Evolutionary conservation across 352 stramenopile species (phyloP).

Genomic region (Phytopythium kandeliae): DNA sequence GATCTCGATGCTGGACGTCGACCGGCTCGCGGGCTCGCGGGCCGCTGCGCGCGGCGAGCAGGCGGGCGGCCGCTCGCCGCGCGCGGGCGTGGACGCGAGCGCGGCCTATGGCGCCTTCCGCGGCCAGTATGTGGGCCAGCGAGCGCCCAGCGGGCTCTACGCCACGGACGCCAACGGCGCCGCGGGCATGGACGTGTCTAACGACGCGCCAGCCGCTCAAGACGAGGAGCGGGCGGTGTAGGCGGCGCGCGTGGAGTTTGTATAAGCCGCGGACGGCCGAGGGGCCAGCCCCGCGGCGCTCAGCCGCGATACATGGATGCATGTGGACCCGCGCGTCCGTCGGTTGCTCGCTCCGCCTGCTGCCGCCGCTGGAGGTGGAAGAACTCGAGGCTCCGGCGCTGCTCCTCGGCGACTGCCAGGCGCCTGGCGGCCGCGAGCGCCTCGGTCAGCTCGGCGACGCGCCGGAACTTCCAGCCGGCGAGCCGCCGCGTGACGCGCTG

Average conservation of each 20-base stretch:
- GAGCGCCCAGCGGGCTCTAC: too few species aligned
- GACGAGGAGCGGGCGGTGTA: slow-evolving; percentile 1
- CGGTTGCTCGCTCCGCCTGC: too few species aligned
- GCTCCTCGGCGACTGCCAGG: slow-evolving; percentile 36
- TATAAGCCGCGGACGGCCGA: neutral
- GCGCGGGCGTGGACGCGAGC: neutral
- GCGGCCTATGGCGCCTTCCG: slow-evolving; percentile 1
- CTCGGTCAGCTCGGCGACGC: slow-evolving; percentile 20
- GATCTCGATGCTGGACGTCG: slow-evolving; percentile 65
- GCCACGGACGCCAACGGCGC: slow-evolving; percentile 7
- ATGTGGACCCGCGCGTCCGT: neutral
- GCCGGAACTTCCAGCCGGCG: slow-evolving; percentile 31
- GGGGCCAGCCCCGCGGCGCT: too few species aligned
- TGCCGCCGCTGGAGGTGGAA: slow-evolving; percentile 35
- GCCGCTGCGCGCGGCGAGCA: slow-evolving; percentile 12
- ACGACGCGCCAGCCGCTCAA: neutral
- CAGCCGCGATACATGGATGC: too few species aligned
- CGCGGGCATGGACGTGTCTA: slow-evolving; percentile 8
- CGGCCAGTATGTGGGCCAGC: slow-evolving; percentile 13
- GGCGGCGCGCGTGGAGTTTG: neutral
- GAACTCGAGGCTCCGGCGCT: slow-evolving; percentile 67
- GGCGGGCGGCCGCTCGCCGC: slow-evolving; percentile 12
- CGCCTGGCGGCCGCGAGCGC: slow-evolving; percentile 17
- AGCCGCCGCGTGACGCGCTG: slow-evolving; percentile 17
- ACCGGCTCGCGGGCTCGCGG: slow-evolving; percentile 31